Evolutionary conservation across 257 asterid species (phyloP).

Genomic region (Solanum raphanifolium): DNA sequence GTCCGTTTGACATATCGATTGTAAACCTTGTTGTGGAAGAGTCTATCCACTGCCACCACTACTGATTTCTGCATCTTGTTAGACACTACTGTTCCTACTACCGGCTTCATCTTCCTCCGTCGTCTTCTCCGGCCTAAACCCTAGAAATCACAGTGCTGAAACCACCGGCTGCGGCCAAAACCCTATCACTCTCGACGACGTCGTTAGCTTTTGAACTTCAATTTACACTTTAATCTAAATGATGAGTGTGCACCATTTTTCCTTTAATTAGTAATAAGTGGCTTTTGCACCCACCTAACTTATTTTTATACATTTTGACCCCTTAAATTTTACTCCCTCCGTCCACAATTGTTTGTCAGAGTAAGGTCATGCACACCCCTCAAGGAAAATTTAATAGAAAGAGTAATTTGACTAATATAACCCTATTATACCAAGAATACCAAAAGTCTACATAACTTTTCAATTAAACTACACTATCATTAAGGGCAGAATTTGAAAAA

Average conservation of each 20-base stretch:
- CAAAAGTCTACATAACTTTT: too few relatives aligned
- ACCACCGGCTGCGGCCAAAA: background rate
- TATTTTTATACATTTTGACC: background rate
- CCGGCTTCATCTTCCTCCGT: slow-evolving; percentile 53
- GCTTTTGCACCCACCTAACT: background rate
- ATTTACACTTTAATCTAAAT: background rate
- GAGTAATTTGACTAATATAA: too few relatives aligned
- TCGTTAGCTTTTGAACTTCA: background rate
- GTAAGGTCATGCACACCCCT: too few relatives aligned
- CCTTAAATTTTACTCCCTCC: background rate
- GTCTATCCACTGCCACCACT: slow-evolving; percentile 85
- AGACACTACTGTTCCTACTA: slow-evolving; percentile 69
- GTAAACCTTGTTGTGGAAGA: slow-evolving; percentile 70
- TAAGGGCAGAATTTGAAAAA: too few relatives aligned
- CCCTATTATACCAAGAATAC: too few relatives aligned
- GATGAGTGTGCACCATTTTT: background rate
- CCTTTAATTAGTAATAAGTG: background rate
- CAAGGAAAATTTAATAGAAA: too few relatives aligned
- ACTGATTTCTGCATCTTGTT: slow-evolving; percentile 95
- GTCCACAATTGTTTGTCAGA: too few relatives aligned
- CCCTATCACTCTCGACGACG: background rate
- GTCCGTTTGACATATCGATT: slow-evolving; percentile 85
- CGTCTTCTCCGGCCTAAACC: background rate
- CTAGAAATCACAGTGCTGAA: background rate
- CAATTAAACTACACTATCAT: too few relatives aligned